A percentile compares a stretch with the other conserved stretches of the same genome.
Evolutionary conservation across 2,329 filamentous ascomycete species (phyloP).

Genomic region (Helminthosporium solani): DNA sequence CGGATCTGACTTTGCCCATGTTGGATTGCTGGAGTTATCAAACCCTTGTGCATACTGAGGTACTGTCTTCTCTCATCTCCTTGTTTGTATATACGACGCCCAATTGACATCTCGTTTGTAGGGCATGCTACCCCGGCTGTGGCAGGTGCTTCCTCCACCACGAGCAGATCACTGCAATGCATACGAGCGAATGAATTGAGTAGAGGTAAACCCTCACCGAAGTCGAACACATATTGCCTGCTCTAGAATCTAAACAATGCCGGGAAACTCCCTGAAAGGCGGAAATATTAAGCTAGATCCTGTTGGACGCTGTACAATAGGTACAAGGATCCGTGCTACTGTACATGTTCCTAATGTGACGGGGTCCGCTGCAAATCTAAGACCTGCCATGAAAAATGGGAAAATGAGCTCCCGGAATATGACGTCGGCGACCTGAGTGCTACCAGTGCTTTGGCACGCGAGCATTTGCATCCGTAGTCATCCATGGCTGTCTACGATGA

Average conservation of each 20-base stretch:
- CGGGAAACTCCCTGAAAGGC: constrained; percentile 7
- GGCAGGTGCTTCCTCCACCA: constrained; percentile 55
- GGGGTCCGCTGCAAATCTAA: too few species aligned
- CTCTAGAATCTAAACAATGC: constrained; percentile 10
- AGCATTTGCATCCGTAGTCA: too few species aligned
- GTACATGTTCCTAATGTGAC: too few species aligned
- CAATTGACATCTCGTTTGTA: too few species aligned
- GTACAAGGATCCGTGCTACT: too few species aligned
- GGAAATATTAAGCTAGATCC: too few species aligned
- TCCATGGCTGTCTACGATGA: too few species aligned
- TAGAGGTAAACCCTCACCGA: constrained; percentile 20
- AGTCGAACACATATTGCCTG: constrained; percentile 23
- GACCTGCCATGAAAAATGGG: too few species aligned
- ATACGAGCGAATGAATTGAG: constrained; percentile 21
- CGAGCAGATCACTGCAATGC: constrained; percentile 18
- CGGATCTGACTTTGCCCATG: constrained; percentile 15
- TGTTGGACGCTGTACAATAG: too few species aligned
- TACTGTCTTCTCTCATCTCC: constrained; percentile 29
- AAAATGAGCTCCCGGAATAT: too few species aligned
- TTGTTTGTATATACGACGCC: constrained; percentile 6
- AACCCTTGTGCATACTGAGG: constrained; percentile 52
- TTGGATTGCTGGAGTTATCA: constrained; percentile 31
- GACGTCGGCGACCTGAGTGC: too few species aligned
- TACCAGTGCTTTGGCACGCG: too few species aligned
- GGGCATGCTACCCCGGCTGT: constrained; percentile 50